Conservation (phyloP, 352 stramenopile species). For the Pythium folliculosum region DNA sequence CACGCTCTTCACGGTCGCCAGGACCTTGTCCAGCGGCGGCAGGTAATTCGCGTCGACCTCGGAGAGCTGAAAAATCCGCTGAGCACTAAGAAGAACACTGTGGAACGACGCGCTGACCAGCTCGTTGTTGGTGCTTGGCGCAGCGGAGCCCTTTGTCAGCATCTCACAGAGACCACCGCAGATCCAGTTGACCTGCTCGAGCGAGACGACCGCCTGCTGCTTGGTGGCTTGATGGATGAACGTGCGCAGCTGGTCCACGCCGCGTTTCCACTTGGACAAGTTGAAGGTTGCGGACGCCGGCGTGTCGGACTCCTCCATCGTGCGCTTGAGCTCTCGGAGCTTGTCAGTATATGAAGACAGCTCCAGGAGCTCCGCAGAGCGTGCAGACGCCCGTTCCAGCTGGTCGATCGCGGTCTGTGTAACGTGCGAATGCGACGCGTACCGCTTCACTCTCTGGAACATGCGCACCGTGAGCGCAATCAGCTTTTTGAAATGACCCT, state of each 20-base stretch:
- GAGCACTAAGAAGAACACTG: background rate
- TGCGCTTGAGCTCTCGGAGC: background rate
- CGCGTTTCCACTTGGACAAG: constrained; percentile 3
- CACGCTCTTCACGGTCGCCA: background rate
- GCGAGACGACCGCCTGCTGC: background rate
- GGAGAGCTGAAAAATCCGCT: background rate
- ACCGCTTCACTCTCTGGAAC: background rate
- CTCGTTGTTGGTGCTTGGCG: background rate
- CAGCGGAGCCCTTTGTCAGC: background rate
- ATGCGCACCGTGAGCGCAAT: background rate
- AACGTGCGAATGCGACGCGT: background rate
- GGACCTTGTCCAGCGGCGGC: background rate
- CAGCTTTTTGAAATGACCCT: background rate
- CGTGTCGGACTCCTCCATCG: background rate
- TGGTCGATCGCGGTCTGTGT: background rate
- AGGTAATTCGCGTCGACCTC: background rate
- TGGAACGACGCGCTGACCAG: background rate
- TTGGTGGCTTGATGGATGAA: background rate
- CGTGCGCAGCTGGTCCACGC: background rate
- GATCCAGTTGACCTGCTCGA: background rate
- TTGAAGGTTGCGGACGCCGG: background rate
- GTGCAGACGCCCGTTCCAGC: background rate
- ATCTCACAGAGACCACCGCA: background rate
- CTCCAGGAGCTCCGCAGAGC: background rate
- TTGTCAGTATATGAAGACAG: background rate